Conservation (phyloP, 352 stramenopile species). For the Phytophthora pluvialis region DNA sequence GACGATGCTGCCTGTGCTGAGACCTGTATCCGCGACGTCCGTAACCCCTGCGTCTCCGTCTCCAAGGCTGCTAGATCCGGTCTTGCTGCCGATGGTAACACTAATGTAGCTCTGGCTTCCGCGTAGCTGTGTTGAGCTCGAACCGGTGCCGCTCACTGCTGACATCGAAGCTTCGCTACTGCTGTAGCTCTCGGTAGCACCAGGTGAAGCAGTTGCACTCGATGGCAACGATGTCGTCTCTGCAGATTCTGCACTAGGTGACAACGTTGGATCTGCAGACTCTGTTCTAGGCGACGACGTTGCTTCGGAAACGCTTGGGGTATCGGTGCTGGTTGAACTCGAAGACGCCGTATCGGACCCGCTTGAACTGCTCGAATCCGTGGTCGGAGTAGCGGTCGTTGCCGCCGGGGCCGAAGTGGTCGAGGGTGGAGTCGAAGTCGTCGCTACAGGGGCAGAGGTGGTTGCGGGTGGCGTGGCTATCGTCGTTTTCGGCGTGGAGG, state of each 20-base stretch:
- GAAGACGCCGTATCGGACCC: neutral
- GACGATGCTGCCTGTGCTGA: slow-evolving; percentile 17
- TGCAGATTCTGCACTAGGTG: neutral
- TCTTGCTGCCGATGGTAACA: neutral
- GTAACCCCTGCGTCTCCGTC: slow-evolving; percentile 7
- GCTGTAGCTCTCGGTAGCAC: neutral
- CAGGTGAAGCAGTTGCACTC: neutral
- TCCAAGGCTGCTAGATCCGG: slow-evolving; percentile 13
- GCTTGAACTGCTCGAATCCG: slow-evolving; percentile 3
- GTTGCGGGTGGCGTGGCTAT: neutral
- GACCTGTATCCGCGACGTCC: neutral
- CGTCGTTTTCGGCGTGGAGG: slow-evolving; percentile 6
- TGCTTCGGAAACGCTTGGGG: neutral
- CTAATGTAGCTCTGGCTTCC: slow-evolving; percentile 9
- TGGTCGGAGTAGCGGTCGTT: neutral
- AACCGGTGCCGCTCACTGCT: slow-evolving; percentile 1
- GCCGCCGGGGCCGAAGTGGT: slow-evolving; percentile 7
- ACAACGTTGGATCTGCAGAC: neutral
- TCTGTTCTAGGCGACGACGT: slow-evolving; percentile 1
- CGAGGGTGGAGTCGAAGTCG: neutral
- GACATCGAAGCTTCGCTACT: neutral
- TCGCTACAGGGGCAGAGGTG: slow-evolving; percentile 2
- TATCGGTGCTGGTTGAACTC: neutral
- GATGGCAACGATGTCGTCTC: neutral
- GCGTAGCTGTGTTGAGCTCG: neutral